Evolutionary conservation across 495 filamentous ascomycete species (phyloP).

Genomic region (Aspergillus coremiiformis): DNA sequence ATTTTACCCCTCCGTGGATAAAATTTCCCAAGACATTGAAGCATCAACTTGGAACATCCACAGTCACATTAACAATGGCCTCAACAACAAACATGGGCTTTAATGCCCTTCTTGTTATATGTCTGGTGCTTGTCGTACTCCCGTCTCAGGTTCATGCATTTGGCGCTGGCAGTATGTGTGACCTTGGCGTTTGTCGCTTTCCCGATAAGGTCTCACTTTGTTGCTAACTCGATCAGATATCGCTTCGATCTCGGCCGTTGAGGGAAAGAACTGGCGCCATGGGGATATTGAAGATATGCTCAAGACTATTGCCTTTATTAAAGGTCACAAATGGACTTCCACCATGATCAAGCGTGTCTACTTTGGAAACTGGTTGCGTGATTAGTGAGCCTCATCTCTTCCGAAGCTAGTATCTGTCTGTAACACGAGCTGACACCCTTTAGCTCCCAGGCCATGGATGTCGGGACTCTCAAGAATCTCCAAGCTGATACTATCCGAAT

Average conservation of each 20-base stretch:
- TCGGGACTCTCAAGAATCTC: conserved; percentile 81
- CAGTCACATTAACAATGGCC: conserved; percentile 20
- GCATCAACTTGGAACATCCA: background rate
- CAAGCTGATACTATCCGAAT: conserved; percentile 87
- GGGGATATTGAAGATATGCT: conserved; percentile 95
- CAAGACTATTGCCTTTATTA: conserved; percentile 77
- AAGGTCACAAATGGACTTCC: conserved; percentile 90
- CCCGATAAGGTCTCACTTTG: background rate
- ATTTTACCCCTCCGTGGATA: conserved; percentile 1
- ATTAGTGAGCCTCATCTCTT: conserved; percentile 30
- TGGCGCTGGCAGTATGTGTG: conserved; percentile 66
- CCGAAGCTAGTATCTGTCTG: background rate
- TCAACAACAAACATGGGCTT: conserved; percentile 23
- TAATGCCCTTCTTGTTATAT: conserved; percentile 40
- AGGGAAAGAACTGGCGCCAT: conserved; percentile 95
- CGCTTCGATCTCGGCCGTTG: conserved; percentile 84
- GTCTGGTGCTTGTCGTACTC: conserved; percentile 54
- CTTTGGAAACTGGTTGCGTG: conserved; percentile 61
- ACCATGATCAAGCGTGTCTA: conserved; percentile 85
- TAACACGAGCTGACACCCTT: conserved; percentile 12
- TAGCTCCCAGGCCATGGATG: conserved; percentile 84
- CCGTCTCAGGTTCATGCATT: conserved; percentile 57
- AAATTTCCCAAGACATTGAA: background rate
- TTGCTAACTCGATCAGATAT: conserved; percentile 48
- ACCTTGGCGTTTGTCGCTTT: background rate